These are phyloP conservation scores for Neonectria faginata DNA, from an alignment of 2,329 filamentous ascomycete genomes.

Conservation along the genomic window DNA sequence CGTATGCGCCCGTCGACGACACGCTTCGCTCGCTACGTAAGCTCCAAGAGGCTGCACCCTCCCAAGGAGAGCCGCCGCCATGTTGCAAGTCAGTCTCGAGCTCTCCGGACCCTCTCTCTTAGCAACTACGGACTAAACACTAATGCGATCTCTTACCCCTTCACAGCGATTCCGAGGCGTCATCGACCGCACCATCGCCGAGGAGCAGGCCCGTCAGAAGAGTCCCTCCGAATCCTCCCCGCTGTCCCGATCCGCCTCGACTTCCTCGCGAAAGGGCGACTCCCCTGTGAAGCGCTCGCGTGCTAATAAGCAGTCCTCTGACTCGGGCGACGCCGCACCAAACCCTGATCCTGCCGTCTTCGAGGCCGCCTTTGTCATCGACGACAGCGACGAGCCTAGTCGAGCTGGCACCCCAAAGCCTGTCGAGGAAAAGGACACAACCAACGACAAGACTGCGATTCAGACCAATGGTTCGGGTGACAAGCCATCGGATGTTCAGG, in stretches of 20 bases:
- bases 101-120: background rate
- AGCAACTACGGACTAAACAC: background rate
- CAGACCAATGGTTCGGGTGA: constrained; percentile 38
- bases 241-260: constrained; percentile 54
- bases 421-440: constrained; percentile 51
- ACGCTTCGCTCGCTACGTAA: constrained; percentile 15
- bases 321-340: constrained; percentile 53
- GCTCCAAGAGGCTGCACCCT: constrained; percentile 2
- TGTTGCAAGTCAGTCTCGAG: constrained; percentile 27
- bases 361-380: constrained; percentile 86
- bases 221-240: constrained; percentile 59
- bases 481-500: constrained; percentile 21
- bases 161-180: constrained; percentile 81
- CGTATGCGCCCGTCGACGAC: constrained; percentile 14
- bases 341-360: constrained; percentile 89
- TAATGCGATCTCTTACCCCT: constrained; percentile 3
- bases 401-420: constrained; percentile 69
- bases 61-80: constrained; percentile 15
- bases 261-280: constrained; percentile 55
- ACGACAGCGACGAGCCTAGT: constrained; percentile 79
- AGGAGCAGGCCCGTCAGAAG: constrained; percentile 87
- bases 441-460: constrained; percentile 35
- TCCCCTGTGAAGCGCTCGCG: constrained; percentile 48
- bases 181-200: constrained; percentile 88
- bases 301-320: constrained; percentile 54